These are phyloP conservation scores for Caloboletus inedulis DNA, from an alignment of 1,284 basidiomycete genomes.

Conservation along the genomic window DNA sequence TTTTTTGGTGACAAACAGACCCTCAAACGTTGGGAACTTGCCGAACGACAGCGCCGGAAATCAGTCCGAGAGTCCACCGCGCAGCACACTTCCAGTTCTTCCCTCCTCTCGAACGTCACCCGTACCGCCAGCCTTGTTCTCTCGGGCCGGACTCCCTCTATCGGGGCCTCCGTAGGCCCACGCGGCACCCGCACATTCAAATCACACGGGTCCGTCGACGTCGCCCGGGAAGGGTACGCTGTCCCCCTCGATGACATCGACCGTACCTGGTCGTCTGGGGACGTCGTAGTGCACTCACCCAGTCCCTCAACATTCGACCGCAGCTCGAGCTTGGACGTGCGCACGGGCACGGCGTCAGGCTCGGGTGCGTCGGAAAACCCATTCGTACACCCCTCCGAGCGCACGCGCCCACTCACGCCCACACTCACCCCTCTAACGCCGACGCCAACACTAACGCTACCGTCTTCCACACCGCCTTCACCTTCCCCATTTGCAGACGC, in stretches of 20 bases:
- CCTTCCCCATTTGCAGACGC: conserved; percentile 49
- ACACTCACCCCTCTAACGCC: conserved; percentile 2
- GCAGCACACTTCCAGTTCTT: conserved; percentile 33
- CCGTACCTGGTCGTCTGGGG: conserved; percentile 29
- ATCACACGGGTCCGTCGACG: conserved; percentile 48
- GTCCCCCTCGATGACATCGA: conserved; percentile 54
- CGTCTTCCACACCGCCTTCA: conserved; percentile 12
- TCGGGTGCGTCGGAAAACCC: conserved; percentile 39
- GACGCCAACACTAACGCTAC: conserved; percentile 7
- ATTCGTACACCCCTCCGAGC: conserved; percentile 47
- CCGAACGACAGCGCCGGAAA: conserved; percentile 67
- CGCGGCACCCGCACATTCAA: conserved; percentile 40
- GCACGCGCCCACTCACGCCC: conserved; percentile 6
- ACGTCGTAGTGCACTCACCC: conserved; percentile 38
- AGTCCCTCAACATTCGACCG: conserved; percentile 32
- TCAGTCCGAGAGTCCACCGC: conserved; percentile 53
- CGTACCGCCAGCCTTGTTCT: conserved; percentile 52
- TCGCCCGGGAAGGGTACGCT: conserved; percentile 29
- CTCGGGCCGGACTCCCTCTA: conserved; percentile 18
- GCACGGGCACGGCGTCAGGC: background rate
- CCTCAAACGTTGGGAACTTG: conserved; percentile 67
- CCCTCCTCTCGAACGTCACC: conserved; percentile 53
- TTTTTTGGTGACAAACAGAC: conserved; percentile 43
- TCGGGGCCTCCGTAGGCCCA: conserved; percentile 29
- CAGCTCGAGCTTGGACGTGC: conserved; percentile 17